Percentiles rank a stretch among this genome's conserved stretches.
Conservation (phyloP, 2,329 filamentous ascomycete species). For the Exophiala dermatitidis region DNA sequence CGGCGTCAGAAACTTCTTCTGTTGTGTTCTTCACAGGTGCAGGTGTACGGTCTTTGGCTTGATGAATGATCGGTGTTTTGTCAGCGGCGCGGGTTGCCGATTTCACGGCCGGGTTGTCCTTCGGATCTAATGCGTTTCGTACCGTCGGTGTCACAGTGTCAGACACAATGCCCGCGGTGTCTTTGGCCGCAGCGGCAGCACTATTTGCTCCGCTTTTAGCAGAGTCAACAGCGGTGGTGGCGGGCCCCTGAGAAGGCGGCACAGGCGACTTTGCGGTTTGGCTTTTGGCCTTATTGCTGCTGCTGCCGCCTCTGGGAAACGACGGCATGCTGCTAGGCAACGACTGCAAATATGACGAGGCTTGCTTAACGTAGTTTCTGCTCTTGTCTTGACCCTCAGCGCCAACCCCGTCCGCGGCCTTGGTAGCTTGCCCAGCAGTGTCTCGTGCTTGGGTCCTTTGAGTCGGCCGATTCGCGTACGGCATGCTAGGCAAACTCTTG, state of each 20-base stretch:
- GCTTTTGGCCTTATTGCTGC: slow-evolving; percentile 27
- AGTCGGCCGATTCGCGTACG: slow-evolving; percentile 13
- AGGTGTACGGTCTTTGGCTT: slow-evolving; percentile 20
- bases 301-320: slow-evolving; percentile 6
- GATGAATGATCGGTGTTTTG: slow-evolving; percentile 20
- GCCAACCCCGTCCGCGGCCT: slow-evolving; percentile 3
- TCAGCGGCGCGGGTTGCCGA: slow-evolving; percentile 13
- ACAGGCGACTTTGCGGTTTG: slow-evolving; percentile 9
- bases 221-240: slow-evolving; percentile 9
- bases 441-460: slow-evolving; percentile 8
- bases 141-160: slow-evolving; percentile 20
- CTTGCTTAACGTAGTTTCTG: slow-evolving; percentile 23
- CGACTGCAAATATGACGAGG: slow-evolving; percentile 23
- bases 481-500: slow-evolving; percentile 23
- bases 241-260: too few species aligned
- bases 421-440: slow-evolving; percentile 4
- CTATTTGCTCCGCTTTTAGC: slow-evolving; percentile 14
- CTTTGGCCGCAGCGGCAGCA: slow-evolving; percentile 13
- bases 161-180: slow-evolving; percentile 17
- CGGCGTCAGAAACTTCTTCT: slow-evolving; percentile 9
- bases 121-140: slow-evolving; percentile 19
- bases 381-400: slow-evolving; percentile 11
- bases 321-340: slow-evolving; percentile 18
- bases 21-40: slow-evolving; percentile 11
- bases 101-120: slow-evolving; percentile 23